Evolutionary conservation across 2,329 filamentous ascomycete genomes (phyloP), one percentile per base, ranked within the genome.

Genomic region (Aspergillus nomiae): DNA sequence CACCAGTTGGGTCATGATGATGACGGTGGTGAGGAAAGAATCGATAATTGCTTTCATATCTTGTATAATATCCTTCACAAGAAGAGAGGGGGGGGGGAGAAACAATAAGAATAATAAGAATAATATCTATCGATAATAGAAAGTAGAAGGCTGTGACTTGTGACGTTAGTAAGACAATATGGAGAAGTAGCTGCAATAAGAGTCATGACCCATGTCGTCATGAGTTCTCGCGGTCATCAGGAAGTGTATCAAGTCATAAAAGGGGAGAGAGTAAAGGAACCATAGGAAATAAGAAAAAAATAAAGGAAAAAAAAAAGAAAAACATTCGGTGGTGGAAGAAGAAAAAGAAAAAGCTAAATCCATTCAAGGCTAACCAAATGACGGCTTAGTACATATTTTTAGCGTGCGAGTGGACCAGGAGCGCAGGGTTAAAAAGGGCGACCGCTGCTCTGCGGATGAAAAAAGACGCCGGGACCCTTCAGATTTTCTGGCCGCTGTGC

Each of bases 391-490:
- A 36, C 45, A 60, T 63, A 70, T 61, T 69, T 67, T 70, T 70
- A 67, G 68, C 62, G 69, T 45, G 61, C 32, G 61, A 45, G 51
- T 46, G 64, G 45, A 68, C 57, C 48, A 34, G 32, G 60, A 45
- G 66, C 68, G 67, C 70, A 73, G 70, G 71, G 71, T 77, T 77
- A 77, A 78, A 76, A 77, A 73, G 75, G 75, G 69, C 69, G 61
- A 63, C 67, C 64, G 67, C 71, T 64, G 61, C 64, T 63, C 61
- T 59, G 60, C 63, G 64, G 61, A 69, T 63, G 58, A 60, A 65
- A 51, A 45, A 65, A 63, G 56, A 62, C 34, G 56, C 63, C 62
- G 55, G 58, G 62, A 59, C 62, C 58, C 63, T 68, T 62, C 60
- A 43, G 21, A 38, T 65, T 65, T 55, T 64, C 53, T 63, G 63